A percentile compares a stretch with the other conserved stretches of the same genome.
Evolutionary conservation across 495 filamentous ascomycete species (phyloP).

Genomic region (Pseudevernia furfuracea): DNA sequence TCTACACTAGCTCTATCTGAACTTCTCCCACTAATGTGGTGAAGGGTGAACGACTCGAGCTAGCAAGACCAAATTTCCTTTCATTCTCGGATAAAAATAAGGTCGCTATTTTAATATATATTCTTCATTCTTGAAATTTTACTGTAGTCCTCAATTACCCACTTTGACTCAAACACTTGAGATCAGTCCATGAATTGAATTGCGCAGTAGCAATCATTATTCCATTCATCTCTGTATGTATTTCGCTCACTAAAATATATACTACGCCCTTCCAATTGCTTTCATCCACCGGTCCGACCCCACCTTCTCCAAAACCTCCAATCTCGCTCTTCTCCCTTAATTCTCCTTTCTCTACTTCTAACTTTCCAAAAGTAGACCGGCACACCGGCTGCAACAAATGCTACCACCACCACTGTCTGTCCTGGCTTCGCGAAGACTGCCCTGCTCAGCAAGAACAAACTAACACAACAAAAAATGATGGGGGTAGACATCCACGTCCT

Average conservation of each 20-base stretch:
- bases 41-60: neutral
- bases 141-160: neutral
- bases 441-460: constrained; percentile 79
- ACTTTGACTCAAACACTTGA: neutral
- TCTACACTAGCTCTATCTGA: neutral
- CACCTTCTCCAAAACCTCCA: constrained; percentile 57
- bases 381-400: constrained; percentile 73
- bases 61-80: neutral
- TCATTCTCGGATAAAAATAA: neutral
- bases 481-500: constrained; percentile 93
- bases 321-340: constrained; percentile 40
- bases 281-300: constrained; percentile 19
- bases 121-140: neutral
- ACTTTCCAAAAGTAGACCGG: constrained; percentile 87
- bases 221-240: neutral
- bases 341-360: constrained; percentile 44
- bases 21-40: neutral
- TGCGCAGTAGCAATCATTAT: neutral
- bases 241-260: neutral
- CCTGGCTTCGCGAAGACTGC: constrained; percentile 84
- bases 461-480: constrained; percentile 97
- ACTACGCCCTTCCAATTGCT: neutral
- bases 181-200: neutral
- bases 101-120: neutral
- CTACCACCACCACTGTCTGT: constrained; percentile 78